These are phyloP conservation scores for Phyllosticta capitalensis DNA, from an alignment of 2,329 filamentous ascomycete genomes.

Conservation along the genomic window DNA sequence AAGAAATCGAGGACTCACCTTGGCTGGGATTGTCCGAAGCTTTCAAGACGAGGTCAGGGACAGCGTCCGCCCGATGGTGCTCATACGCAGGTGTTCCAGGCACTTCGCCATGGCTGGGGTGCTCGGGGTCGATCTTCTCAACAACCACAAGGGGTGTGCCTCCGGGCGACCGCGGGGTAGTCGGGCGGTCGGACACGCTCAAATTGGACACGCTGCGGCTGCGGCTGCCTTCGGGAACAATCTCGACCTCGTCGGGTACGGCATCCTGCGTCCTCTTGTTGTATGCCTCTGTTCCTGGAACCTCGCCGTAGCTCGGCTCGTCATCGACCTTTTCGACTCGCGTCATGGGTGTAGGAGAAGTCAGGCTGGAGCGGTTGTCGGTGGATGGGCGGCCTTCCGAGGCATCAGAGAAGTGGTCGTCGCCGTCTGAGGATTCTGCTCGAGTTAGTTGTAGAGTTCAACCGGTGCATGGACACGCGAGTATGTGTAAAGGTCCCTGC, in stretches of 20 bases:
- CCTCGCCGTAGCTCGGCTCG: slow-evolving; percentile 43
- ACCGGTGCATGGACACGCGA: neutral
- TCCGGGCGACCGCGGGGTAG: slow-evolving; percentile 34
- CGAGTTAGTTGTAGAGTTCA: slow-evolving; percentile 14
- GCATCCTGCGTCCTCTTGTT: slow-evolving; percentile 49
- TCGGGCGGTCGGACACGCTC: slow-evolving; percentile 34
- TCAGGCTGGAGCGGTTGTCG: slow-evolving; percentile 30
- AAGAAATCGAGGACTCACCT: slow-evolving; percentile 45
- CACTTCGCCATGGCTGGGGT: slow-evolving; percentile 51
- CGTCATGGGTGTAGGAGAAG: slow-evolving; percentile 50
- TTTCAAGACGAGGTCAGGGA: slow-evolving; percentile 48
- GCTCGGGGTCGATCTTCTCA: slow-evolving; percentile 47
- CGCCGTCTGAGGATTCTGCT: slow-evolving; percentile 40
- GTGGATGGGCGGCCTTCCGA: slow-evolving; percentile 43
- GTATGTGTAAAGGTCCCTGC: neutral
- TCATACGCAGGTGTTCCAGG: slow-evolving; percentile 51
- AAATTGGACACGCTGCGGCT: slow-evolving; percentile 32
- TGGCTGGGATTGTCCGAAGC: slow-evolving; percentile 37
- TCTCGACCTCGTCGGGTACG: slow-evolving; percentile 54
- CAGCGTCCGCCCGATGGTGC: slow-evolving; percentile 47
- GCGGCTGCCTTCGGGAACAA: slow-evolving; percentile 36
- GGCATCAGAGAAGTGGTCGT: slow-evolving; percentile 58
- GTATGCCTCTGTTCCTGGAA: slow-evolving; percentile 53
- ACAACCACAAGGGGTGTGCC: slow-evolving; percentile 49
- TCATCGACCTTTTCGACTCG: slow-evolving; percentile 55